phyloP scores from a whole-genome alignment of 495 filamentous ascomycete species.

The Cercophora samala region DNA sequence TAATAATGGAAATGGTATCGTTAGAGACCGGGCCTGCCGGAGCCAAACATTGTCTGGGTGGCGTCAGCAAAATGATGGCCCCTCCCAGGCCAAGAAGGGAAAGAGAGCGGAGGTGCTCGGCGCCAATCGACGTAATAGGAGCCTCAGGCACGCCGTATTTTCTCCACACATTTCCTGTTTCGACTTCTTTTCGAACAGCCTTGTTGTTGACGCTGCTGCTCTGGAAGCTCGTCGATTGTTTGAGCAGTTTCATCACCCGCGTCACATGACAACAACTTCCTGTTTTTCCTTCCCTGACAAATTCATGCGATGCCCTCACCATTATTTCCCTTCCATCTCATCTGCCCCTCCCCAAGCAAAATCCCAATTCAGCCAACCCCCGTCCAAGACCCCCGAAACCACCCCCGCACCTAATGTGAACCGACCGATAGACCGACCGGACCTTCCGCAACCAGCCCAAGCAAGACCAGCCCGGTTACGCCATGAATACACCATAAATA shows the following conservation, averaged over 20 bases:
- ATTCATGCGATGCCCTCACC: neutral
- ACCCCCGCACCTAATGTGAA: neutral
- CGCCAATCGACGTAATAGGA: slow-evolving; percentile 10
- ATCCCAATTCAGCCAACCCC: neutral
- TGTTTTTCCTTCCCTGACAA: too few relatives aligned
- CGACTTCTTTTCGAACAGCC: neutral
- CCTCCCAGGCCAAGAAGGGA: neutral
- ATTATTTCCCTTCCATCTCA: neutral
- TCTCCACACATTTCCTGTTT: neutral
- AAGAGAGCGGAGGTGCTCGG: neutral
- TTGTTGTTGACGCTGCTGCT: neutral
- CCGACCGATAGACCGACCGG: neutral
- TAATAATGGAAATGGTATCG: slow-evolving; percentile 5
- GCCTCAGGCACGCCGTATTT: neutral
- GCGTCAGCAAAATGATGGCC: slow-evolving; percentile 11
- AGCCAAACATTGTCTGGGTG: slow-evolving; percentile 5
- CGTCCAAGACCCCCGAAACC: neutral
- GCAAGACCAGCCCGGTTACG: neutral
- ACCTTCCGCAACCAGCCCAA: neutral
- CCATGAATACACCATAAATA: neutral
- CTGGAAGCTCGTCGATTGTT: neutral
- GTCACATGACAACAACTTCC: neutral
- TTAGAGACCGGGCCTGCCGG: slow-evolving; percentile 9
- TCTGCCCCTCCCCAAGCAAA: neutral
- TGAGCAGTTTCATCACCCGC: neutral